phyloP scores from a whole-genome alignment of 1,284 basidiomycete genomes.

The Rhodotorula sp. region DNA sequence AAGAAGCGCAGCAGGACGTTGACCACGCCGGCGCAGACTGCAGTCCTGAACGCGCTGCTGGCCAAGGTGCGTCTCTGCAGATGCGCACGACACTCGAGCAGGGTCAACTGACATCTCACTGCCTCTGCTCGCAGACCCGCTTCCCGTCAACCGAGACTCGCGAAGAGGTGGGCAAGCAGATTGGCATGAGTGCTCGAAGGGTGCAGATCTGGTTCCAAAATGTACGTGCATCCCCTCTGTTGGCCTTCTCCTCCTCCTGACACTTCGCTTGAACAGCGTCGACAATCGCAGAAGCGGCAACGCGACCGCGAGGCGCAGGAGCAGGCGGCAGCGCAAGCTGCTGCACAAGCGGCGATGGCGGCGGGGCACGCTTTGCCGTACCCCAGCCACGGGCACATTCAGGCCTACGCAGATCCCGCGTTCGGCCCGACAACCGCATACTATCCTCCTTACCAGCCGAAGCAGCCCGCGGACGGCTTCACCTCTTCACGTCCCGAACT shows the following conservation, averaged over 20 bases:
- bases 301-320: constrained; percentile 40
- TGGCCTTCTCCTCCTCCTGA: neutral
- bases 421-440: neutral
- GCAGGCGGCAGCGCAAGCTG: neutral
- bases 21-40: constrained; percentile 78
- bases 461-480: neutral
- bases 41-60: constrained; percentile 72
- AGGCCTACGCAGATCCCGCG: constrained; percentile 22
- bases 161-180: constrained; percentile 76
- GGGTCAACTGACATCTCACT: neutral
- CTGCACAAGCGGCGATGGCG: constrained; percentile 4
- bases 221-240: constrained; percentile 11
- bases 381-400: neutral
- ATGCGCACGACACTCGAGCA: neutral
- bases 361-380: constrained; percentile 20
- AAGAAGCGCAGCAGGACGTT: constrained; percentile 65
- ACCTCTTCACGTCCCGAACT: constrained; percentile 12
- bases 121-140: constrained; percentile 61
- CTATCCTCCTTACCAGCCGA: neutral
- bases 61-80: constrained; percentile 62
- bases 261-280: constrained; percentile 12
- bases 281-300: constrained; percentile 40
- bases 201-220: constrained; percentile 65
- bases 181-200: constrained; percentile 78
- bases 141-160: constrained; percentile 80